Conservation (phyloP, 306 rosid genomes). For the Cucurbita moschata region DNA sequence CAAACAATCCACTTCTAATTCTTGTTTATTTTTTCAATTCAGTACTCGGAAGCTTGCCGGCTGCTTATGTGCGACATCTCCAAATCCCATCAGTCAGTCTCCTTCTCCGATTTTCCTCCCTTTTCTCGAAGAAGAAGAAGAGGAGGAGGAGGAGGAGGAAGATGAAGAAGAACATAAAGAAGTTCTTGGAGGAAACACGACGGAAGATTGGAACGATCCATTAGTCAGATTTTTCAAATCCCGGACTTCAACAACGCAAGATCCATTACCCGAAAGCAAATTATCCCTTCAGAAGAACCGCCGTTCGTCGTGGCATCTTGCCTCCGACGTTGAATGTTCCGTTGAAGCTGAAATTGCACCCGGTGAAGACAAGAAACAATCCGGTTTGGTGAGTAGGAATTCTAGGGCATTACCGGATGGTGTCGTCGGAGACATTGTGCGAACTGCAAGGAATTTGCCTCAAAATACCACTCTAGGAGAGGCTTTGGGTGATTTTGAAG, state of each 20-base stretch:
- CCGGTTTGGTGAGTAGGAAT: not conserved
- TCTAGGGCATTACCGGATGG: slow-evolving; percentile 20
- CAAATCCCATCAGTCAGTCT: slow-evolving; percentile 11
- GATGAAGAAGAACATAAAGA: slow-evolving; percentile 10
- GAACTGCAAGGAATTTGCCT: slow-evolving; percentile 42
- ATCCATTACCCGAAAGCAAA: slow-evolving; percentile 37
- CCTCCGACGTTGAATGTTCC: slow-evolving; percentile 11
- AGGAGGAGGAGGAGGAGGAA: not conserved
- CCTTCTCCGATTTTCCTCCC: slow-evolving; percentile 37
- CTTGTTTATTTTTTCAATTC: slow-evolving; percentile 2
- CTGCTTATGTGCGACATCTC: slow-evolving; percentile 23
- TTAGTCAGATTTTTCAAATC: slow-evolving; percentile 46
- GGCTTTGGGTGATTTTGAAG: slow-evolving; percentile 39
- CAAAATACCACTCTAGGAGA: slow-evolving; percentile 54
- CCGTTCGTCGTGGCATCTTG: slow-evolving; percentile 44
- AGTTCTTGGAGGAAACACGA: not conserved
- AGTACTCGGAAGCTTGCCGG: slow-evolving; percentile 24
- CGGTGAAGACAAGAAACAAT: slow-evolving; percentile 10
- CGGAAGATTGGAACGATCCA: slow-evolving; percentile 35
- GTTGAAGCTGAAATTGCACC: slow-evolving; percentile 12
- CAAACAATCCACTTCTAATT: slow-evolving; percentile 7
- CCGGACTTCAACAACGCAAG: slow-evolving; percentile 28
- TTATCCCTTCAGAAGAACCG: slow-evolving; percentile 36
- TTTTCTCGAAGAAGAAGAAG: slow-evolving; percentile 18
- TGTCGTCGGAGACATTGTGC: slow-evolving; percentile 44